Conservation (phyloP, 208 protist genomes). For the Leishmania aethiopica region DNA sequence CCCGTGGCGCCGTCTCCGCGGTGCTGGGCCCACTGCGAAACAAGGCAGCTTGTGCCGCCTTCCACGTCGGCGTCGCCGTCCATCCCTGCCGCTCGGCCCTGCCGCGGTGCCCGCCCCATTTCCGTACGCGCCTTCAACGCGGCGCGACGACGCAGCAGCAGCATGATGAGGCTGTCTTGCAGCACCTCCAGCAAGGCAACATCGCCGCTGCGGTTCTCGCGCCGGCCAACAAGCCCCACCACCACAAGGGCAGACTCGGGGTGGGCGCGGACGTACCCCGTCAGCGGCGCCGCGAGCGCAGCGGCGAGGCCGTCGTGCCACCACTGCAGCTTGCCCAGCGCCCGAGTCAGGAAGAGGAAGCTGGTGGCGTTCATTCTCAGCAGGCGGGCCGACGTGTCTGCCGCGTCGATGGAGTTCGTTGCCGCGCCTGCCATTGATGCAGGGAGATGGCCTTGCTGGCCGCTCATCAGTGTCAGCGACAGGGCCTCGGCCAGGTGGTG, state of each 20-base stretch:
- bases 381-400: slow-evolving; percentile 30
- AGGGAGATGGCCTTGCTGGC: neutral
- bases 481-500: slow-evolving; percentile 31
- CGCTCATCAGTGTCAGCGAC: slow-evolving; percentile 21
- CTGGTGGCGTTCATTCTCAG: slow-evolving; percentile 30
- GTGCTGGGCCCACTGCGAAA: neutral
- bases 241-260: slow-evolving; percentile 53
- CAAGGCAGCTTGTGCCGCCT: neutral
- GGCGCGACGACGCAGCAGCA: slow-evolving; percentile 36
- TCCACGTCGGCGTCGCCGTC: neutral
- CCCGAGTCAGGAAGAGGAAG: slow-evolving; percentile 69
- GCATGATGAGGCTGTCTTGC: slow-evolving; percentile 44
- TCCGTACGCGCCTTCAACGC: neutral
- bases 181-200: slow-evolving; percentile 42
- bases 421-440: neutral
- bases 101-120: neutral
- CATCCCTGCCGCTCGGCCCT: neutral
- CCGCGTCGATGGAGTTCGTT: neutral
- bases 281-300: slow-evolving; percentile 46
- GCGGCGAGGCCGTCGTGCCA: slow-evolving; percentile 38
- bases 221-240: slow-evolving; percentile 55
- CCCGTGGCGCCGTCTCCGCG: neutral
- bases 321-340: slow-evolving; percentile 62
- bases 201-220: slow-evolving; percentile 43
- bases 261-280: slow-evolving; percentile 45